Evolutionary conservation across 2,329 filamentous ascomycete genomes (phyloP).

Genomic region (Fusarium coffeatum): DNA sequence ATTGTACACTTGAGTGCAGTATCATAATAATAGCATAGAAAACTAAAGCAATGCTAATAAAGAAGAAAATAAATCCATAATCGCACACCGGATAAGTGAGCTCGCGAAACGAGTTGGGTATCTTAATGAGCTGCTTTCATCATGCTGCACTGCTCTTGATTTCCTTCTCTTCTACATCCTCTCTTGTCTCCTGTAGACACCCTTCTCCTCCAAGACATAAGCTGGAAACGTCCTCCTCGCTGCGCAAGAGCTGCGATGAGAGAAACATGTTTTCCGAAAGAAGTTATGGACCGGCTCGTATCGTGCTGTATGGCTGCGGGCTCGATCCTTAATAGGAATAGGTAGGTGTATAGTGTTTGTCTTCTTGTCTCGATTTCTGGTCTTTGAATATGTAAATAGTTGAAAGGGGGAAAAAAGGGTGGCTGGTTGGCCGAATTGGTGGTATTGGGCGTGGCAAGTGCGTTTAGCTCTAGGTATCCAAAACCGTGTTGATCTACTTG

Average conservation of each 20-base stretch:
- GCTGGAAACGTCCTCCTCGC: conserved; percentile 27
- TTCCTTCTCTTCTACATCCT: conserved; percentile 34
- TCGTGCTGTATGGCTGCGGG: conserved; percentile 38
- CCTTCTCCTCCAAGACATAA: conserved; percentile 26
- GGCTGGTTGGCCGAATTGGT: conserved; percentile 26
- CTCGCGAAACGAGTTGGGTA: conserved; percentile 55
- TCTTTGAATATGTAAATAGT: conserved; percentile 43
- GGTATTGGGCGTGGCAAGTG: conserved; percentile 7
- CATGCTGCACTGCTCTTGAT: conserved; percentile 41
- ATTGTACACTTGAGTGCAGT: conserved; percentile 29
- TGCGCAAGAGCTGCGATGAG: conserved; percentile 22
- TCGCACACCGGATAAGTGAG: conserved; percentile 52
- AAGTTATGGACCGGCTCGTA: conserved; percentile 30
- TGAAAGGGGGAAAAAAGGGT: conserved; percentile 29
- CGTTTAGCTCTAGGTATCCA: conserved; percentile 11
- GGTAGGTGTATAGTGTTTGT: conserved; percentile 21
- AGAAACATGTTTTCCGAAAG: conserved; percentile 32
- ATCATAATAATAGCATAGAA: conserved; percentile 32
- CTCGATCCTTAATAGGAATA: conserved; percentile 42
- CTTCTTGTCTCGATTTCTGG: conserved; percentile 40
- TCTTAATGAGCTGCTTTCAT: conserved; percentile 51
- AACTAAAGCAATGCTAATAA: conserved; percentile 38
- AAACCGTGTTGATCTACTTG: conserved; percentile 55
- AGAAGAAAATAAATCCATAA: conserved; percentile 45
- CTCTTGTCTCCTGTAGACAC: conserved; percentile 16